Conservation (phyloP, 2,329 filamentous ascomycete genomes). For the Aspergillus tamarii region DNA sequence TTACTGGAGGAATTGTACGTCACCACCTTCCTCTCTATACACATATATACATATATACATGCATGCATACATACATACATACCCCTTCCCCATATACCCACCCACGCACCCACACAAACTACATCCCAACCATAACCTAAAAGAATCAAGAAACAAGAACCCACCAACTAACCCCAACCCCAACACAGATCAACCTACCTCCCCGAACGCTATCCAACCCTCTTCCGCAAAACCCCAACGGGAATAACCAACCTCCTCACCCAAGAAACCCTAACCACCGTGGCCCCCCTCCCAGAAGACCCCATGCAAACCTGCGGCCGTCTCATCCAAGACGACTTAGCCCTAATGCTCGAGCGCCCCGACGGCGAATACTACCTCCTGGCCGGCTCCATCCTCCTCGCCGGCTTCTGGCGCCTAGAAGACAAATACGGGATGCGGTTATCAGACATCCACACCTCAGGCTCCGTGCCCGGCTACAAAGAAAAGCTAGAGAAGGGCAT, state of each 20-base stretch:
- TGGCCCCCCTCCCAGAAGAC: constrained; percentile 70
- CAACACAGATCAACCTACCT: constrained; percentile 61
- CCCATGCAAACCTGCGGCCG: constrained; percentile 76
- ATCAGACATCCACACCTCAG: constrained; percentile 77
- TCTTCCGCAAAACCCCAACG: constrained; percentile 66
- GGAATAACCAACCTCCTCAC: constrained; percentile 74
- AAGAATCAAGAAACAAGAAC: background rate
- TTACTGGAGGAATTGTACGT: constrained; percentile 70
- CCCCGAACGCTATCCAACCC: constrained; percentile 71
- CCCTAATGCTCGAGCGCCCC: constrained; percentile 75
- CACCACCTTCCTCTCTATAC: background rate
- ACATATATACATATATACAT: too few relatives aligned
- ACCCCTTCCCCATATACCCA: too few relatives aligned
- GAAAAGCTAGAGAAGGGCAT: constrained; percentile 76
- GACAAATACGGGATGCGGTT: constrained; percentile 82
- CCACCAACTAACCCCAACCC: background rate
- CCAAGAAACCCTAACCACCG: constrained; percentile 70
- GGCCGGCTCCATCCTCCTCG: constrained; percentile 73
- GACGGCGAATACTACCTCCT: constrained; percentile 83
- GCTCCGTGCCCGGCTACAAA: constrained; percentile 72
- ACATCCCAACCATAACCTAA: background rate
- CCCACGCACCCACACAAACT: background rate
- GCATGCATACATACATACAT: too few relatives aligned
- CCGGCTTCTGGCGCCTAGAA: constrained; percentile 80
- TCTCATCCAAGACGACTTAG: constrained; percentile 79